Evolutionary conservation across 2,329 filamentous ascomycete species (phyloP).

Genomic region (Hymenoscyphus albidus): DNA sequence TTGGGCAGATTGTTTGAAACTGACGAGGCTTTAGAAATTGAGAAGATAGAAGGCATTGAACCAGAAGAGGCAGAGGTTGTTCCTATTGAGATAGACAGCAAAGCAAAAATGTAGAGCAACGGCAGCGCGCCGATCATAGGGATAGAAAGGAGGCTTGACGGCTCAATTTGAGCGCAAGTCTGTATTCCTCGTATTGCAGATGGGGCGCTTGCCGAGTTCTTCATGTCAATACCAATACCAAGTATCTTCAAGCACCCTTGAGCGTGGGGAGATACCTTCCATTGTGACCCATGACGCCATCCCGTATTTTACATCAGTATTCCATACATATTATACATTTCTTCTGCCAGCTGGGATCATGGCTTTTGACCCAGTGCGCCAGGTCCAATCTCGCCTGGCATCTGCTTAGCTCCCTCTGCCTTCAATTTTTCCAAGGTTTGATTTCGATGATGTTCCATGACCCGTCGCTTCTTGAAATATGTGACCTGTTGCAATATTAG

Average conservation of each 20-base stretch:
- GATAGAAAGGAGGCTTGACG: background rate
- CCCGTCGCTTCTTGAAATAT: constrained; percentile 96
- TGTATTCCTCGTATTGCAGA: background rate
- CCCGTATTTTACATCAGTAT: constrained; percentile 14
- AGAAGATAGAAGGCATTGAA: constrained; percentile 15
- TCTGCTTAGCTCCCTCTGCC: constrained; percentile 65
- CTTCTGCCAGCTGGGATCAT: background rate
- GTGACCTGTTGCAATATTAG: constrained; percentile 60
- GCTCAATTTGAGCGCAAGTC: background rate
- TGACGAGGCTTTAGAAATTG: background rate
- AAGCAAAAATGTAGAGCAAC: constrained; percentile 7
- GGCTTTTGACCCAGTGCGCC: constrained; percentile 15
- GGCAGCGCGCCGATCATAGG: background rate
- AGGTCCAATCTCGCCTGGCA: constrained; percentile 37
- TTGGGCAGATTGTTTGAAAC: constrained; percentile 33
- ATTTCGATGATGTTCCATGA: constrained; percentile 86
- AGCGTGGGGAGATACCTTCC: constrained; percentile 10
- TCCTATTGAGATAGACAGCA: constrained; percentile 10
- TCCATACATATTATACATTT: constrained; percentile 12
- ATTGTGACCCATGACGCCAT: constrained; percentile 16
- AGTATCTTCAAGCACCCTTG: background rate
- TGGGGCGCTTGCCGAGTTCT: background rate
- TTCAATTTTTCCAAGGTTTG: constrained; percentile 72
- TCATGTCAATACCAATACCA: background rate
- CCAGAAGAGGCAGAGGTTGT: constrained; percentile 10